phyloP scores from a whole-genome alignment of 345 rosid species.

The Streptanthus diversifolius region DNA sequence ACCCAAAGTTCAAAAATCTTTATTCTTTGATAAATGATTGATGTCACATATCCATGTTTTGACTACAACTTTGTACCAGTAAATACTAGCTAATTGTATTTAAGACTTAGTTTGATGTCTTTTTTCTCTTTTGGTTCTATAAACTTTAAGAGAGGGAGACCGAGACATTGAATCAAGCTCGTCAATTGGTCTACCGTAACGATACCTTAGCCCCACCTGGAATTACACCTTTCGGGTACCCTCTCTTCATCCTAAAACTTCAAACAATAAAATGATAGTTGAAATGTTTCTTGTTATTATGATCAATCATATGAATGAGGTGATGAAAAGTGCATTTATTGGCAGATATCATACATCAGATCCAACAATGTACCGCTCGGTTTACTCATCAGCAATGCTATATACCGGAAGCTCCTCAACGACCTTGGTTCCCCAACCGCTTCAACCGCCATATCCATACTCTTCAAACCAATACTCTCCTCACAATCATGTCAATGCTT shows the following conservation, averaged over 20 bases:
- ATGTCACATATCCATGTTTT: conserved; percentile 31
- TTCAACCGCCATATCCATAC: conserved; percentile 41
- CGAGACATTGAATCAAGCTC: conserved; percentile 96
- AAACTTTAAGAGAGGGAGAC: conserved; percentile 81
- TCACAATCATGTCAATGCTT: conserved; percentile 50
- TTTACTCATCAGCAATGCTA: conserved; percentile 54
- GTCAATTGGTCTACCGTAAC: conserved; percentile 84
- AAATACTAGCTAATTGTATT: conserved; percentile 20
- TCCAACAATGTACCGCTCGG: conserved; percentile 56
- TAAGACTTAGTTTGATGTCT: conserved; percentile 18
- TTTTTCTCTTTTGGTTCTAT: conserved; percentile 2
- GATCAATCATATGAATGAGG: not conserved
- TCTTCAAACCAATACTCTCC: conserved; percentile 46
- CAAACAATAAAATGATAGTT: not conserved
- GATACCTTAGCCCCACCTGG: conserved; percentile 61
- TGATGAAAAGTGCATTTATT: not conserved
- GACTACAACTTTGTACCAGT: conserved; percentile 15
- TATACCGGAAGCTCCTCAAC: conserved; percentile 52
- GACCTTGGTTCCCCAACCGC: conserved; percentile 40
- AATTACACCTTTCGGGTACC: conserved; percentile 48
- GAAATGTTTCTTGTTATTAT: not conserved
- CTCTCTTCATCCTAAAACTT: not conserved
- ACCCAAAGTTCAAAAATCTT: not conserved
- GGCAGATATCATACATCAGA: conserved; percentile 59
- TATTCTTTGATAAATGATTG: conserved; percentile 18